Base-by-base conservation (phyloP, 108 stramenopile species). In the Skeletonema costatum region DNA sequence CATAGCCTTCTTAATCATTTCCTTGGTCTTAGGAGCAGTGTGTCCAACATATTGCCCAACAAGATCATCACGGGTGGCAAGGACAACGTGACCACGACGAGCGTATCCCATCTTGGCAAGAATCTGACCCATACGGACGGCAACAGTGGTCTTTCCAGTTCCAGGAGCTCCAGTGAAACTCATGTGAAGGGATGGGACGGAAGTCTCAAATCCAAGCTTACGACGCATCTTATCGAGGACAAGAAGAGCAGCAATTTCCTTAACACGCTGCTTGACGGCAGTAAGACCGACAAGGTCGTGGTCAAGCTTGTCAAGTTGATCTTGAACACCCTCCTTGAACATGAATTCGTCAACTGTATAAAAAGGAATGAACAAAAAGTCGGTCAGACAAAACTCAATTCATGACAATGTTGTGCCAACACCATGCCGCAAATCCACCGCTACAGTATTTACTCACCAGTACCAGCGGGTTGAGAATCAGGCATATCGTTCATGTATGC, bases 1-100 rank as follows among this genome's bases (percentile, higher is more conserved):
- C 90, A 98, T 94, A 56, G 97, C 96, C 89, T 98, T 97, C 89
- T 98, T 98, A 90, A 99, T 97, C 97, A 98, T 97, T 74, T 97
- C 98, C 96, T 98, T 99, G 66, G 97, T 98, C 89, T 98, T 98
- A 46, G 97, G 98, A 16, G 97, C 98, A 35, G 98, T 99, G 92
- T 99, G 98, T 59, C 98, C 98, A 63, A 99, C 97, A 77, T 99
- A 99, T 80, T 99, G 98, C 33, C 98, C 98, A 10, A 98, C 97
- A 65, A 99, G 94, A 85, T 97, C 97, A 76, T 98, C 97, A 87
- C 97, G 94, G 21, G 98, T 99, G 38, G 98, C 97, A 64, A 98
- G 91, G 48, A 99, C 97, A 59, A 98, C 97, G 81, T 98, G 98
- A 41, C 97, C 98, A 62, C 89, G 87, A 53, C 97, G 93, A 76